Percentiles rank a stretch among this genome's conserved stretches.
phyloP scores from a whole-genome alignment of 2,329 filamentous ascomycete genomes.

The Beauveria caledonica region DNA sequence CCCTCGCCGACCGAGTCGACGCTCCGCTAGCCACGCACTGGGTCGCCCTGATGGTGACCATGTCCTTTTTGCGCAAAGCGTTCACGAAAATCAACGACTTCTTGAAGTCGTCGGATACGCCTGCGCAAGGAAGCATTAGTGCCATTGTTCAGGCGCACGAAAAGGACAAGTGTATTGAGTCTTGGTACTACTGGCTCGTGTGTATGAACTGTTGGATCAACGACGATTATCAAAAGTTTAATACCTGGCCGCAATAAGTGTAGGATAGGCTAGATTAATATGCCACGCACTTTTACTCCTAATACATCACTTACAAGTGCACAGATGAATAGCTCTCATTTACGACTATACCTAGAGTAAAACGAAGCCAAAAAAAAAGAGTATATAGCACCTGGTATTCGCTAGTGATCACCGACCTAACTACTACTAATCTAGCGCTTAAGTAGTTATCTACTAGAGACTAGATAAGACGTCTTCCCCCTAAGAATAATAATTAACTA shows the following conservation, averaged over 20 bases:
- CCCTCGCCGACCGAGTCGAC: neutral
- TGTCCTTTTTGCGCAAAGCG: neutral
- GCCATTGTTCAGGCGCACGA: neutral
- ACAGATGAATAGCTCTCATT: too few relatives aligned
- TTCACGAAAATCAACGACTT: neutral
- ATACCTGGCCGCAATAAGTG: slow-evolving; percentile 4
- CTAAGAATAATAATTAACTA: too few relatives aligned
- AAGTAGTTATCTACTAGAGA: too few relatives aligned
- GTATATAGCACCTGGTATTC: neutral
- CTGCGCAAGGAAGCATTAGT: neutral
- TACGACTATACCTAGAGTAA: neutral
- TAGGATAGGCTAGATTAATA: neutral
- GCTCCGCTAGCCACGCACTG: neutral
- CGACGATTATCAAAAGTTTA: neutral
- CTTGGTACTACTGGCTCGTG: slow-evolving; percentile 4
- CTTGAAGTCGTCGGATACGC: neutral
- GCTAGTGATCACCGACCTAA: neutral
- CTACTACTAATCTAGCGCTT: too few relatives aligned
- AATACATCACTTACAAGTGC: neutral
- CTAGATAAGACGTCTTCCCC: too few relatives aligned
- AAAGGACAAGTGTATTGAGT: neutral
- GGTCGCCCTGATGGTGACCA: slow-evolving; percentile 4
- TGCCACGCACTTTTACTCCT: neutral
- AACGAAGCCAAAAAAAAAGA: neutral
- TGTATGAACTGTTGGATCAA: slow-evolving; percentile 1